Evolutionary conservation across 768 basidiomycete species (phyloP), one percentile per base, ranked within the genome.

Genomic region (Tulasnella sp.): DNA sequence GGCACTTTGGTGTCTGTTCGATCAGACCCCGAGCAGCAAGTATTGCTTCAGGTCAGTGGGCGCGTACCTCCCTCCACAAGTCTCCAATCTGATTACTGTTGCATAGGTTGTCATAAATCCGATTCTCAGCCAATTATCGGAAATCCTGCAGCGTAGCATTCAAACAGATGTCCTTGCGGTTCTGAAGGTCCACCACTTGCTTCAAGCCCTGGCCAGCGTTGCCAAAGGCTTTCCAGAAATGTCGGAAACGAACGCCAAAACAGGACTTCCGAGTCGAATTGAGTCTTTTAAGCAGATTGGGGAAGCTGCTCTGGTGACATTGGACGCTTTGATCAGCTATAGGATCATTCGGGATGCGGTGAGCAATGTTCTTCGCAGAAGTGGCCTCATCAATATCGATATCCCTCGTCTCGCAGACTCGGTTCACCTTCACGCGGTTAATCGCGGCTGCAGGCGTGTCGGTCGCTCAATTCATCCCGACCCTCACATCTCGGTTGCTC

Each of bases 211-310:
- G 21, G 95, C 95, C 11, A 91, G 88, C 66, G 81, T 97, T 58
- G 88, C 93, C 34, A 96, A 96, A 73, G 96, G 96, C 11, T 98
- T 97, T 73, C 96, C 96, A 0, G 91, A 92, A 68, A 86, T 86
- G 67, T 87, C 89, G 44, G 81, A 79, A 15, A 78, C 82, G 1
- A 73, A 84, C 1, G 81, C 83, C 0, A 77, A 80, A 65, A 82
- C 80, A 30, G 29, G 27, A n/a, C 23, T 43, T 10, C 87, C 91
- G 0, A 82, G 83, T 1, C 71, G 72, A 68, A 70, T 90, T 56
- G 81, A 84, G 52, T 81, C 90, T 13, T 96, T 98, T 72, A 78
- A 80, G 61, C 82, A 88, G 69, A 81, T 89, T 66, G 88, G 90
- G 0, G 87, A 94, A 68, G 85, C 85, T 1, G 86, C 97, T 61